Base-by-base conservation (phyloP, 805 yeast genomes). In the Saccharomycopsis fermentans region DNA sequence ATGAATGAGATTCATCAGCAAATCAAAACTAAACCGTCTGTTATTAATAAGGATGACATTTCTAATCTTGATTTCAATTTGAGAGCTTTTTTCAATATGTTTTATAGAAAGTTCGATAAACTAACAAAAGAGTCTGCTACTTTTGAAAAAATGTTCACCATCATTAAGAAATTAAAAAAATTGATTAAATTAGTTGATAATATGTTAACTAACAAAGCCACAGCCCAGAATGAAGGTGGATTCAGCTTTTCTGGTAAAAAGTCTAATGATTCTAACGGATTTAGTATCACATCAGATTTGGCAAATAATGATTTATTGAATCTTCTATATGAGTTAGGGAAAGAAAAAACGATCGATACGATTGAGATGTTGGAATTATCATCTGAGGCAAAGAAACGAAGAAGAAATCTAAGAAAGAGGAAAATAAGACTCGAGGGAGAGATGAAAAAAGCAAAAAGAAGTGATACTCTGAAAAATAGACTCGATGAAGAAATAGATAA, bases 261-360 rank as follows among this genome's bases (percentile, higher is more conserved):
- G 35, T 17, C 52, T 11, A 39, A 24, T 24, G 37, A 35, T 14
- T 35, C 19, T 4, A 24, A 37, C 32, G 57, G 51, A 8, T 47
- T 61, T 9, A 47, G 52, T n/a, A 71, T 74, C 63, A 66, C 67
- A n/a, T 71, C 79, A 60, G 76, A 73, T 34, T 84, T 84, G 17
- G 84, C 82, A 50, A 71, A 75, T n/a, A 77, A 77, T 60, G 83
- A 84, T 14, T 79, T 81, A 71, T 71, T 81, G 59, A 76, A 75
- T 40, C 69, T 82, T 52, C 67, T 77, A 58, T 79, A 81, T 62
- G 83, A 82, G 66, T 73, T 81, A 57, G 83, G 79, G 9, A 74
- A 74, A 55, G 82, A 80, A 62, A 75, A 71, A 55, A 76, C 75
- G 1, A 70, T 73, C n/a, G 76, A 73, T 58, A 62, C 57, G 39